Evolutionary conservation across 2,329 filamentous ascomycete genomes (phyloP).

Genomic region (Bimuria novae-zelandiae): DNA sequence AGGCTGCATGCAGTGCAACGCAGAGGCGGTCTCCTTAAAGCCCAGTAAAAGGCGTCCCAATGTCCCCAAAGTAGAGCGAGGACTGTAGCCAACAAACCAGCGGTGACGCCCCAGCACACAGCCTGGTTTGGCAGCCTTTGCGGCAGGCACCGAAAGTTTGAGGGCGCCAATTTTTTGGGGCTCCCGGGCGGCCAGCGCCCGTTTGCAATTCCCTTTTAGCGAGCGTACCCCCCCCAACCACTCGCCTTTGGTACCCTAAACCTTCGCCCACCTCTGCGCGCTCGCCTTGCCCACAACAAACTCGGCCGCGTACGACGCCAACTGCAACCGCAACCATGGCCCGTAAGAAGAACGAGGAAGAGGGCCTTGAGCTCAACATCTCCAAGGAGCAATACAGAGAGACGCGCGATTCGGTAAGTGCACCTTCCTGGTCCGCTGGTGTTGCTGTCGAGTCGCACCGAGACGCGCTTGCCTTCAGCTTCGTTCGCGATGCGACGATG

Average conservation of each 20-base stretch:
- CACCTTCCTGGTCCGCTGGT: slow-evolving; percentile 11
- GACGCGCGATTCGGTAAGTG: slow-evolving; percentile 80
- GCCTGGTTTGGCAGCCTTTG: no score
- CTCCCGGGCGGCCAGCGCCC: background rate
- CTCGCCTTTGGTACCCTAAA: background rate
- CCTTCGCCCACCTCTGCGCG: background rate
- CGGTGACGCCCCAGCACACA: no score
- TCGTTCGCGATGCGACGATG: slow-evolving; percentile 10
- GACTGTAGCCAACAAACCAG: no score
- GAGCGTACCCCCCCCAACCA: background rate
- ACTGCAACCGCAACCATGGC: slow-evolving; percentile 26
- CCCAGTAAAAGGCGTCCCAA: no score
- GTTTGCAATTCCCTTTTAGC: background rate
- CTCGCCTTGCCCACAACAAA: slow-evolving; percentile 5
- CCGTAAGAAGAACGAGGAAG: slow-evolving; percentile 38
- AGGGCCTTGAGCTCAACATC: slow-evolving; percentile 49
- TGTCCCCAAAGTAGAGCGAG: no score
- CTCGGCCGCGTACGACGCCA: slow-evolving; percentile 5
- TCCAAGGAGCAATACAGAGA: slow-evolving; percentile 77
- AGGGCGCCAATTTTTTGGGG: no score
- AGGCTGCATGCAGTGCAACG: no score
- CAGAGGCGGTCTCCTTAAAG: no score
- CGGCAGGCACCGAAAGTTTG: no score
- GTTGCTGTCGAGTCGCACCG: slow-evolving; percentile 1
- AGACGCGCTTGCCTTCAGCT: slow-evolving; percentile 22